Conservation (phyloP, 225 moss, liverwort and hornwort genomes). For the Thuidium tamariscinum region DNA sequence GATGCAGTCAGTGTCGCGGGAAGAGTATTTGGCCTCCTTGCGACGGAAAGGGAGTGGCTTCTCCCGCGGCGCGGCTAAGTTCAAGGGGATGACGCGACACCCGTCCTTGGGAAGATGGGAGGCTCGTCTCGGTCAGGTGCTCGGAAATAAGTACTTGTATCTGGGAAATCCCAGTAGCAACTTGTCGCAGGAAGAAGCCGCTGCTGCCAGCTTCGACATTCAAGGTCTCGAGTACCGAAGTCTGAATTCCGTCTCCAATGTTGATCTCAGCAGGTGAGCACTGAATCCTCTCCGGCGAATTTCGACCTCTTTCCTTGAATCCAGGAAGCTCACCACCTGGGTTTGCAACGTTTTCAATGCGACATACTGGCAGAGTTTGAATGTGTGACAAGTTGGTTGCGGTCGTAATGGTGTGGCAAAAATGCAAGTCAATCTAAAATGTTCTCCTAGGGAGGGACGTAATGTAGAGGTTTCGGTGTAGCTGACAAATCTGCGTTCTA, state of each 20-base stretch:
- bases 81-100: constrained; percentile 58
- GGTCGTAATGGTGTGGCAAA: not conserved
- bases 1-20: constrained; percentile 78
- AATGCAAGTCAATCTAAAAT: not conserved
- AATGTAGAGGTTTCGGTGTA: not conserved
- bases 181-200: constrained; percentile 55
- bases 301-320: not conserved
- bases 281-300: not conserved
- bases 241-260: constrained; percentile 42
- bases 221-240: constrained; percentile 75
- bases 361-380: too few relatives aligned
- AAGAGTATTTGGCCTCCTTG: constrained; percentile 75
- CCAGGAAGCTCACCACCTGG: not conserved
- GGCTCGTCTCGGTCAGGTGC: constrained; percentile 71
- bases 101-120: constrained; percentile 81
- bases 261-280: constrained; percentile 63
- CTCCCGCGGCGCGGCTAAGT: constrained; percentile 63
- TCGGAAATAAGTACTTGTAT: constrained; percentile 83
- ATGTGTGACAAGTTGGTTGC: not conserved
- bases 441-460: not conserved
- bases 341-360: not conserved
- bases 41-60: constrained; percentile 77
- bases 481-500: not conserved
- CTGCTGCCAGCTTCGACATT: constrained; percentile 47
- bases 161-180: constrained; percentile 48